A percentile compares a stretch with the other conserved stretches of the same genome.
phyloP scores from a whole-genome alignment of 108 stramenopile genomes.

The Cyclotella distinguenda region DNA sequence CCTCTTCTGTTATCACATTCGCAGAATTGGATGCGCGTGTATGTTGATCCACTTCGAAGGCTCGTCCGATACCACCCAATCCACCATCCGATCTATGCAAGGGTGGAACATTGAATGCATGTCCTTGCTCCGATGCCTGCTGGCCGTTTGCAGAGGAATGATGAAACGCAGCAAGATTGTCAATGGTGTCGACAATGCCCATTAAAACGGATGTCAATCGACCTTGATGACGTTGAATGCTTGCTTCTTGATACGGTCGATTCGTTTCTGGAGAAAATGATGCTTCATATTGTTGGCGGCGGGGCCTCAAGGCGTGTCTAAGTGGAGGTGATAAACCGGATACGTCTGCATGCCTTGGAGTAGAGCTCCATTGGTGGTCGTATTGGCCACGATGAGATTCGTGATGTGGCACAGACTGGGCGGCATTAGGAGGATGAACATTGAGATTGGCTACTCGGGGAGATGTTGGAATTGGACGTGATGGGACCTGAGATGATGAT shows the following conservation, averaged over 20 bases:
- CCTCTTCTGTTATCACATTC: conserved; percentile 20
- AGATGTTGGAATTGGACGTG: conserved; percentile 28
- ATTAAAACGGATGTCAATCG: conserved; percentile 34
- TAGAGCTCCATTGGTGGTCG: not conserved
- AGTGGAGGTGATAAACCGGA: conserved; percentile 26
- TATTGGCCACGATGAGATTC: not conserved
- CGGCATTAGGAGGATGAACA: conserved; percentile 6
- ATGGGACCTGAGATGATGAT: conserved; percentile 13
- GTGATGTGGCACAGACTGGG: not conserved
- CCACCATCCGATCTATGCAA: conserved; percentile 44
- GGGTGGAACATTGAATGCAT: conserved; percentile 13
- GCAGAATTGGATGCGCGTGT: not conserved
- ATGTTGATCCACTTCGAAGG: conserved; percentile 12
- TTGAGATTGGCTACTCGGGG: conserved; percentile 11
- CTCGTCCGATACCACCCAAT: conserved; percentile 35
- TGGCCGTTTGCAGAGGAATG: not conserved
- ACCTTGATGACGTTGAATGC: conserved; percentile 8
- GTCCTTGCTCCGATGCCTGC: not conserved
- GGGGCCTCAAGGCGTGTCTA: conserved; percentile 27
- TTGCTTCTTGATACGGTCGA: not conserved
- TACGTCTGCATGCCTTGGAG: not conserved
- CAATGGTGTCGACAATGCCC: conserved; percentile 32
- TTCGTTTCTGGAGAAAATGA: conserved; percentile 6
- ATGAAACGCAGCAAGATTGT: conserved; percentile 13
- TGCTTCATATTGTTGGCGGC: conserved; percentile 6